A percentile compares a stretch with the other conserved stretches of the same genome.
Conservation (phyloP, 1,284 basidiomycete genomes). For the Butyriboletus regius region DNA sequence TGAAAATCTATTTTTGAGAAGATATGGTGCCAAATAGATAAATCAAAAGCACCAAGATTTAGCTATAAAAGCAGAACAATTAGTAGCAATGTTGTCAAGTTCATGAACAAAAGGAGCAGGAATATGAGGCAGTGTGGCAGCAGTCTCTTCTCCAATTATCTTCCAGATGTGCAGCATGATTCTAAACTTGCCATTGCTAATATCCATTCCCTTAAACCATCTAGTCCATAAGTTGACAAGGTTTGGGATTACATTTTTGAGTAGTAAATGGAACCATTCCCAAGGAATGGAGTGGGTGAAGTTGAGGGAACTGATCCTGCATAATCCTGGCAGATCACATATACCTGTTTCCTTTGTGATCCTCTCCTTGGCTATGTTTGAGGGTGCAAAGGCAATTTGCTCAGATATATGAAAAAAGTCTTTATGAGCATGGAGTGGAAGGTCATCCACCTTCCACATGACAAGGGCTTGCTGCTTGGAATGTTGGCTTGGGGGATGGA, state of each 20-base stretch:
- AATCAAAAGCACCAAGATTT: conserved; percentile 15
- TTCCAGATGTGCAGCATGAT: conserved; percentile 20
- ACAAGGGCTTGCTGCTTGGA: fast-evolving
- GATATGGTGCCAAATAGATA: conserved; percentile 3
- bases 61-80: conserved; percentile 1
- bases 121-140: conserved; percentile 3
- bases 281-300: conserved; percentile 19
- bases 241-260: conserved; percentile 22
- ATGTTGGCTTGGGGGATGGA: neutral
- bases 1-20: conserved; percentile 4
- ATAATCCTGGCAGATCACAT: conserved; percentile 14
- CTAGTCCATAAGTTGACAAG: conserved; percentile 31
- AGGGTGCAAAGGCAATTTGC: neutral
- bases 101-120: conserved; percentile 3
- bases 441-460: neutral
- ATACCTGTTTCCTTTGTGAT: conserved; percentile 26
- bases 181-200: conserved; percentile 15
- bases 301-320: conserved; percentile 19
- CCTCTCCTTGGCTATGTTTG: conserved; percentile 3
- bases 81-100: conserved; percentile 1
- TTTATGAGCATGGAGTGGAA: fast-evolving
- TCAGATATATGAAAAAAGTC: neutral
- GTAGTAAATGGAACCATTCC: conserved; percentile 33
- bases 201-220: conserved; percentile 23
- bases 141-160: conserved; percentile 16